phyloP scores from a whole-genome alignment of 768 basidiomycete genomes.

The Lactarius psammicola region DNA sequence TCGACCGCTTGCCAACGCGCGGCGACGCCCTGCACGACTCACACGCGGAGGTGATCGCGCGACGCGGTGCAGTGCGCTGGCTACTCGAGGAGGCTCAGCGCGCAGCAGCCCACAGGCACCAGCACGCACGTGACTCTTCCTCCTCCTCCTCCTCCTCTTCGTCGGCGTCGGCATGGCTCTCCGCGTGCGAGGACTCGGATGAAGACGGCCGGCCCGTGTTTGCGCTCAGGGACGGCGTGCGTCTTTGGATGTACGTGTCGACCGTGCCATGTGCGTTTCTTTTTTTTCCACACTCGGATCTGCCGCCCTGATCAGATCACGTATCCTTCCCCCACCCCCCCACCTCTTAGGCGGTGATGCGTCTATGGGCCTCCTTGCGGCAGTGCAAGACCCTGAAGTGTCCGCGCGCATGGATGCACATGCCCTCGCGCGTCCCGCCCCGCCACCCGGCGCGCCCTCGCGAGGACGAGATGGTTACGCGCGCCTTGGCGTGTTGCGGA shows the following conservation, averaged over 20 bases:
- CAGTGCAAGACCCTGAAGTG: slow-evolving; percentile 69
- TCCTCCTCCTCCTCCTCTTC: background rate
- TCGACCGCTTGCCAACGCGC: slow-evolving; percentile 50
- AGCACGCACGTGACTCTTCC: slow-evolving; percentile 37
- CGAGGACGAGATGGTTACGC: slow-evolving; percentile 82
- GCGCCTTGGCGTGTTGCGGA: slow-evolving; percentile 74
- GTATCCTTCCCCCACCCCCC: too few species aligned
- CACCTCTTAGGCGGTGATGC: slow-evolving; percentile 74
- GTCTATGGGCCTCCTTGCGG: slow-evolving; percentile 75
- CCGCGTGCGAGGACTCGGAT: slow-evolving; percentile 28
- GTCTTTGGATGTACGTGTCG: slow-evolving; percentile 74
- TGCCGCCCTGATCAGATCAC: background rate
- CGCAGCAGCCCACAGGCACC: slow-evolving; percentile 14
- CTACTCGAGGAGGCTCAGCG: slow-evolving; percentile 66
- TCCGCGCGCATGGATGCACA: slow-evolving; percentile 64
- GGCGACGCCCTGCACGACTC: slow-evolving; percentile 87
- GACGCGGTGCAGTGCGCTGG: slow-evolving; percentile 77
- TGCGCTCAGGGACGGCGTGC: slow-evolving; percentile 45
- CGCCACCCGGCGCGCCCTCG: slow-evolving; percentile 44
- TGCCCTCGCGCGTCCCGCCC: slow-evolving; percentile 36
- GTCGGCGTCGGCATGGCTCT: slow-evolving; percentile 44
- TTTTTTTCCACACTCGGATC: slow-evolving; percentile 13
- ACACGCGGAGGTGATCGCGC: slow-evolving; percentile 91
- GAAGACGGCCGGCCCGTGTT: slow-evolving; percentile 41
- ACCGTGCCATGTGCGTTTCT: slow-evolving; percentile 55